Percentiles rank a stretch among this genome's conserved stretches.
These are phyloP conservation scores for Metroxylon sagu DNA, from an alignment of 176 grass and related monocot species.

Conservation along the genomic window DNA sequence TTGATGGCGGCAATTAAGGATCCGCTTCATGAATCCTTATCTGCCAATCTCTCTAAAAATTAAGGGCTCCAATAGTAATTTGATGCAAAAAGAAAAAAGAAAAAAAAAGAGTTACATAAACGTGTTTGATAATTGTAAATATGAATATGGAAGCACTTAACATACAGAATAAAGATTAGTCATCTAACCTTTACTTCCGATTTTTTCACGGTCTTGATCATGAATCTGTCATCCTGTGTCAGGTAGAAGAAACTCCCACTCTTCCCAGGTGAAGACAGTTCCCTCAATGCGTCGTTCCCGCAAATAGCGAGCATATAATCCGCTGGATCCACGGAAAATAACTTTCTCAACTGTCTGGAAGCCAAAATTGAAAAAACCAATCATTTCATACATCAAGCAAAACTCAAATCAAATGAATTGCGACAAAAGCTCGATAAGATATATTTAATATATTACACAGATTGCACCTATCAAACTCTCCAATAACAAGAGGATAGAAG, in stretches of 20 bases:
- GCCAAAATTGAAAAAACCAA: not conserved
- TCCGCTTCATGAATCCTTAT: too few species aligned
- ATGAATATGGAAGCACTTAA: too few species aligned
- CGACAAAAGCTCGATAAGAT: too few species aligned
- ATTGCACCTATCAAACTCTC: too few species aligned
- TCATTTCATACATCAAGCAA: not conserved
- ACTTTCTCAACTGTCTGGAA: constrained; percentile 62
- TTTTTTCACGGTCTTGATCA: constrained; percentile 81
- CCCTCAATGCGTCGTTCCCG: constrained; percentile 51
- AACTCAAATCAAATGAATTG: not conserved
- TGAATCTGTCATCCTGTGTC: constrained; percentile 73
- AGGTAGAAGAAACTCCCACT: constrained; percentile 82
- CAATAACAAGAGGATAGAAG: too few species aligned
- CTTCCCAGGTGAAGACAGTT: constrained; percentile 73
- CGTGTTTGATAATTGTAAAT: too few species aligned
- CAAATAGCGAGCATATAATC: constrained; percentile 94
- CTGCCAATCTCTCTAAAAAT: too few species aligned
- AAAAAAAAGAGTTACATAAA: too few species aligned
- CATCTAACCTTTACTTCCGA: constrained; percentile 63
- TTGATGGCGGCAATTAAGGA: too few species aligned
- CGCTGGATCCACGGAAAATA: constrained; percentile 70
- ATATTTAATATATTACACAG: too few species aligned
- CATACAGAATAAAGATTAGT: not conserved
- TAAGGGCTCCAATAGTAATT: too few species aligned
- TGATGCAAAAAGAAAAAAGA: too few species aligned